Conservation (phyloP, 2,329 filamentous ascomycete species). For the Penicillium sp. region DNA sequence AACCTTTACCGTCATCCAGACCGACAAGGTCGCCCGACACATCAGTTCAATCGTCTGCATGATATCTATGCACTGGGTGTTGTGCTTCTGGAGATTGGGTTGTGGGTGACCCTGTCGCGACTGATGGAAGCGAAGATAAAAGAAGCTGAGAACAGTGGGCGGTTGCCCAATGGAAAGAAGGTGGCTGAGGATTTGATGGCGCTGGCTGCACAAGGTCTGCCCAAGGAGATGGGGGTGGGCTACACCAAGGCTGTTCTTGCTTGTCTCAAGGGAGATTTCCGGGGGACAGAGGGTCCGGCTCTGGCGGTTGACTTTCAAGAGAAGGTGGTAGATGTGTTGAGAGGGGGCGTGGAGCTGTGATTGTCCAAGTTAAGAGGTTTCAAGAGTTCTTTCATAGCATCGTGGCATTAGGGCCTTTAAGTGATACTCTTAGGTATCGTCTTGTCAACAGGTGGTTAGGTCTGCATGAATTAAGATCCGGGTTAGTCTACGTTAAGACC, state of each 20-base stretch:
- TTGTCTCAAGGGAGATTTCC: slow-evolving; percentile 26
- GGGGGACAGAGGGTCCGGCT: slow-evolving; percentile 21
- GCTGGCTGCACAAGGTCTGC: slow-evolving; percentile 21
- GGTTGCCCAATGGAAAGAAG: slow-evolving; percentile 23
- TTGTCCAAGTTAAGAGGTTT: not conserved
- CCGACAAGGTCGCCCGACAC: slow-evolving; percentile 31
- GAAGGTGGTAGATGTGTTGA: slow-evolving; percentile 27
- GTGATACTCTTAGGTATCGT: no score
- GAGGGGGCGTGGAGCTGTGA: slow-evolving; percentile 5
- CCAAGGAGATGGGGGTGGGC: slow-evolving; percentile 28
- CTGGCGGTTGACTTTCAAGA: slow-evolving; percentile 29
- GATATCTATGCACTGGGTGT: slow-evolving; percentile 45
- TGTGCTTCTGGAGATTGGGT: slow-evolving; percentile 31
- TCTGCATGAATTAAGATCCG: no score
- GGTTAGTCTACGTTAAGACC: no score
- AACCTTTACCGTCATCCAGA: slow-evolving; percentile 36
- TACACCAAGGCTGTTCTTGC: slow-evolving; percentile 27
- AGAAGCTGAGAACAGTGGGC: slow-evolving; percentile 24
- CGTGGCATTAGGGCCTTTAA: no score
- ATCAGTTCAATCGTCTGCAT: slow-evolving; percentile 32
- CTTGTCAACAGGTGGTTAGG: no score
- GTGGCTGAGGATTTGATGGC: slow-evolving; percentile 20
- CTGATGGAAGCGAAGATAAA: slow-evolving; percentile 28
- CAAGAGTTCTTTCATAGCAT: no score
- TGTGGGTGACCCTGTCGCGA: slow-evolving; percentile 26